Evolutionary conservation across 441 rosid genomes (phyloP).

Genomic region (Bocquillonia castaneifolia): DNA sequence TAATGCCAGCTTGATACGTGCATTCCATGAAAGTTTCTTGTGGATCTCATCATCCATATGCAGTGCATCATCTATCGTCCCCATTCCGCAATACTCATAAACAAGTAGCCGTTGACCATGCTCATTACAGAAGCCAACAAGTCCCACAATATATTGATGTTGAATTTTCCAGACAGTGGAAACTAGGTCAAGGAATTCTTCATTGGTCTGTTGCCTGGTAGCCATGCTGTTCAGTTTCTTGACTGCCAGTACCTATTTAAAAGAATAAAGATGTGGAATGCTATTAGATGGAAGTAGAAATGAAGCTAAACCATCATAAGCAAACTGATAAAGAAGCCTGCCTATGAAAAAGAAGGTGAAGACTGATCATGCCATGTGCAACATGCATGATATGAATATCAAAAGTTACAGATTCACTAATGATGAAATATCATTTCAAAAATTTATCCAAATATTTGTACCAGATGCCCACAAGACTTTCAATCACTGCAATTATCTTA

Average conservation of each 20-base stretch:
- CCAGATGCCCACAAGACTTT: neutral
- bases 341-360: conserved; percentile 1
- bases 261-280: neutral
- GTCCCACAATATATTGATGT: conserved; percentile 58
- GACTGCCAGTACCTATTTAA: conserved; percentile 57
- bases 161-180: conserved; percentile 47
- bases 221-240: conserved; percentile 63
- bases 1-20: conserved; percentile 56
- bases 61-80: conserved; percentile 64
- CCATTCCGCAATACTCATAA: conserved; percentile 51
- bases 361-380: neutral
- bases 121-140: conserved; percentile 80
- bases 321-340: neutral
- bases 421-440: neutral
- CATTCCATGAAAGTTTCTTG: conserved; percentile 61
- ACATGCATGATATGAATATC: neutral
- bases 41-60: conserved; percentile 55
- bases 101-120: conserved; percentile 67
- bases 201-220: conserved; percentile 44
- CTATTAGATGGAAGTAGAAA: conserved; percentile 12
- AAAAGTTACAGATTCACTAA: neutral
- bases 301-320: conserved; percentile 1
- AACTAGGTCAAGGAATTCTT: conserved; percentile 55
- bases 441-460: conserved; percentile 1
- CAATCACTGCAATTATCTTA: neutral